A percentile compares a stretch with the other conserved stretches of the same genome.
phyloP scores from a whole-genome alignment of 139 green algal genomes.

The Asterochloris sp. region DNA sequence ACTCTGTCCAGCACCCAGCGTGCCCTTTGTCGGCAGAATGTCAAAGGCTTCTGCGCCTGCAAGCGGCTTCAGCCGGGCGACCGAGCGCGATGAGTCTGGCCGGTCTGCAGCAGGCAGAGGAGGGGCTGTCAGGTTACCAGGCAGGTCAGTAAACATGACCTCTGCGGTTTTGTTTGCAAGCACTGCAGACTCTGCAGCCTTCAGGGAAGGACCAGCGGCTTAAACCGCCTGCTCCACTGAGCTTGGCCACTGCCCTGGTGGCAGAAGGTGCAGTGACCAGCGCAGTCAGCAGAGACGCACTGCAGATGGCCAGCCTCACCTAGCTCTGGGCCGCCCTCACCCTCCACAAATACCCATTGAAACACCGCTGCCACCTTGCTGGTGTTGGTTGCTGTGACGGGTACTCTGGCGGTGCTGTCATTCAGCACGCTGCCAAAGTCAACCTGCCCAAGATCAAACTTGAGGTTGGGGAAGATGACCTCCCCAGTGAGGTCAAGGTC shows the following conservation, averaged over 20 bases:
- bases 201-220: no score
- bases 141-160: no score
- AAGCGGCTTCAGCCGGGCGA: not conserved
- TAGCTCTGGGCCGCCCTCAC: conserved; percentile 17
- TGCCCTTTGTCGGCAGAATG: conserved; percentile 67
- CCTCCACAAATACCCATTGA: conserved; percentile 54
- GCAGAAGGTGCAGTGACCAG: no score
- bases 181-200: no score
- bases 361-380: conserved; percentile 45
- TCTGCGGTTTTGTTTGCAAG: no score
- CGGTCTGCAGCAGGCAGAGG: not conserved
- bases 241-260: no score
- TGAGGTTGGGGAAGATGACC: conserved; percentile 73
- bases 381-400: conserved; percentile 59
- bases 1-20: conserved; percentile 51
- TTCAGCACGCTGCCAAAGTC: conserved; percentile 72
- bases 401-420: conserved; percentile 58
- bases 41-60: conserved; percentile 51
- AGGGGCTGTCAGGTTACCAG: no score
- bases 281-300: no score
- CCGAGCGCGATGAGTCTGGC: conserved; percentile 31
- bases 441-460: conserved; percentile 31
- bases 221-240: no score
- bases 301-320: not conserved
- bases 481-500: conserved; percentile 65